A percentile compares a stretch with the other conserved stretches of the same genome.
Evolutionary conservation across 139 green algal genomes (phyloP).

Genomic region (Edaphochlamys debaryana): DNA sequence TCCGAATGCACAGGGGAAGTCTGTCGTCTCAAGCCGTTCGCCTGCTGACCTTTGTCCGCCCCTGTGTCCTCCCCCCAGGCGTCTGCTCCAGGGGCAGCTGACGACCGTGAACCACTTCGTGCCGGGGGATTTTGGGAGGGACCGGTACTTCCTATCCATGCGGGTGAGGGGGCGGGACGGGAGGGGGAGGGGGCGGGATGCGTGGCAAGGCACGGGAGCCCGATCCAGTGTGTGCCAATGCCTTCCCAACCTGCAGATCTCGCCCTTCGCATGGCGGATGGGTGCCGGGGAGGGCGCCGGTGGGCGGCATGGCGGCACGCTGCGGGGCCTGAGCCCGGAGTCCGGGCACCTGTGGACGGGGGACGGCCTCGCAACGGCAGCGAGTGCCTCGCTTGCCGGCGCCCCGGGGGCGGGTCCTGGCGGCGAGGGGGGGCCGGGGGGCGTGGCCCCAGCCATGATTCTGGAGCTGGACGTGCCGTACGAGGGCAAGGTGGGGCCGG

Average conservation of each 20-base stretch:
- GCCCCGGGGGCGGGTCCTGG: not conserved
- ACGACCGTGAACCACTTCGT: too few relatives aligned
- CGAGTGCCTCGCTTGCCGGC: not conserved
- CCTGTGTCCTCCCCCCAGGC: conserved; percentile 27
- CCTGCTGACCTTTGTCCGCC: not conserved
- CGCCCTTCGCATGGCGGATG: conserved; percentile 3
- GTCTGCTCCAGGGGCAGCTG: conserved; percentile 26
- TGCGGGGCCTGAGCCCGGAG: too few relatives aligned
- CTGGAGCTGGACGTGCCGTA: too few relatives aligned
- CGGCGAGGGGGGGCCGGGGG: not conserved
- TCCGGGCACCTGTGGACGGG: not conserved
- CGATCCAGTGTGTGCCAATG: not conserved
- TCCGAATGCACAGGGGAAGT: too few relatives aligned
- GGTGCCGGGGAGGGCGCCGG: not conserved
- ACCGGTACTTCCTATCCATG: conserved; percentile 23
- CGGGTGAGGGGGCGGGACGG: not conserved
- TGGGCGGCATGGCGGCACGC: not conserved
- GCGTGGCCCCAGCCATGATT: conserved; percentile 30
- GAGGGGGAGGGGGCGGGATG: too few relatives aligned
- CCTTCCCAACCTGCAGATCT: not conserved
- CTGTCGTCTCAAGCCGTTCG: too few relatives aligned
- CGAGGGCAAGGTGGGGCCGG: too few relatives aligned
- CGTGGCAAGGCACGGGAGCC: not conserved
- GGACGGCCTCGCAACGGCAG: not conserved
- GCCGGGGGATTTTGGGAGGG: conserved; percentile 11